Conservation (phyloP, 2,329 filamentous ascomycete genomes). For the Diplodia scrobiculata region DNA sequence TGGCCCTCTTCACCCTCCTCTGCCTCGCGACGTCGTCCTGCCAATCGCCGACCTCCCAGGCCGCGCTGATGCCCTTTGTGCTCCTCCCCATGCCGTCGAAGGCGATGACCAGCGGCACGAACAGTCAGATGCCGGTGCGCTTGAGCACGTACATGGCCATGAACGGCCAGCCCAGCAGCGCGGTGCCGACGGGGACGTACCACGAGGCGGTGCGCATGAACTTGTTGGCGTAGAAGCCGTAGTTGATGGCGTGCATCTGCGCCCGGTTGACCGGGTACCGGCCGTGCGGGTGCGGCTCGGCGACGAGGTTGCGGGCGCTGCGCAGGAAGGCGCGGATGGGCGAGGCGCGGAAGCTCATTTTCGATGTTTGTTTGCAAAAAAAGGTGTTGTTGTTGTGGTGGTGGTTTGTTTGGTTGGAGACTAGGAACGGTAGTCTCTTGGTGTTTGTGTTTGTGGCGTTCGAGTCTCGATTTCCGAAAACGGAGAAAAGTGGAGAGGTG, state of each 20-base stretch:
- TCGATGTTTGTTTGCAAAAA: background rate
- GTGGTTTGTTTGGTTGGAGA: background rate
- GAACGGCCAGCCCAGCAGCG: conserved; percentile 42
- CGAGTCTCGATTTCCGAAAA: background rate
- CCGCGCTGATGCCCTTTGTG: background rate
- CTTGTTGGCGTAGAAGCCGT: conserved; percentile 33
- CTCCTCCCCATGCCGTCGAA: conserved; percentile 25
- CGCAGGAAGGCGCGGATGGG: conserved; percentile 37
- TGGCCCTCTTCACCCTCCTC: background rate
- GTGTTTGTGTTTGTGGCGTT: background rate
- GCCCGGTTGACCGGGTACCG: conserved; percentile 38
- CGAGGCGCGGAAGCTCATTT: conserved; percentile 28
- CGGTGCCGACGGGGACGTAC: conserved; percentile 39
- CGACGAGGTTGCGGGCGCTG: conserved; percentile 40
- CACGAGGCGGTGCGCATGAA: conserved; percentile 36
- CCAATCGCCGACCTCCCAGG: conserved; percentile 13
- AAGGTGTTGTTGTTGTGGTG: background rate
- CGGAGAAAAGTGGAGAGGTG: conserved; percentile 7
- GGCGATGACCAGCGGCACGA: conserved; percentile 26
- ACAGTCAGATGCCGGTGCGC: conserved; percentile 38
- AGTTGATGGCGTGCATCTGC: conserved; percentile 36
- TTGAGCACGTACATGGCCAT: conserved; percentile 37
- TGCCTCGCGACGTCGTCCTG: background rate
- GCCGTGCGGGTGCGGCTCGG: conserved; percentile 43
- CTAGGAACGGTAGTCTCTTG: background rate